phyloP scores from a whole-genome alignment of 495 filamentous ascomycete genomes.

The Podospora anserina region DNA sequence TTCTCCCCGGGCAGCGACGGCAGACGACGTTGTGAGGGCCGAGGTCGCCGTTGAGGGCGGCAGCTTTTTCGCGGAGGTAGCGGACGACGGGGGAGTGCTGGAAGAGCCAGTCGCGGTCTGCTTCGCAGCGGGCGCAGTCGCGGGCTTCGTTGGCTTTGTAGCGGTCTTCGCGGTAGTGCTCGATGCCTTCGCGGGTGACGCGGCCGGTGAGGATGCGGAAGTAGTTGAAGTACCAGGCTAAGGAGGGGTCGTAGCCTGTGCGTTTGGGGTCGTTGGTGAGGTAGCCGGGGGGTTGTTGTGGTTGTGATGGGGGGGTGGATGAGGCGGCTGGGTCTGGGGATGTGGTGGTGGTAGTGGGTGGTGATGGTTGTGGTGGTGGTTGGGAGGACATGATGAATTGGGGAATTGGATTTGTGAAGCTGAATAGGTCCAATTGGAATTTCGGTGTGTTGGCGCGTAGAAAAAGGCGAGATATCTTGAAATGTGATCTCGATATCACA shows the following conservation, averaged over 20 bases:
- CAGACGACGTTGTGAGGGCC: conserved; percentile 75
- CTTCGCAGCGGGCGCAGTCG: conserved; percentile 76
- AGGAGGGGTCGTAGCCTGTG: conserved; percentile 60
- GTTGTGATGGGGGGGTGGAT: conserved; percentile 7
- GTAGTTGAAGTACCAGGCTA: conserved; percentile 69
- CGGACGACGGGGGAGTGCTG: conserved; percentile 78
- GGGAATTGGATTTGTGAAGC: neutral
- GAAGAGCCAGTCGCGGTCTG: conserved; percentile 73
- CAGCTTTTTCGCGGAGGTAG: conserved; percentile 76
- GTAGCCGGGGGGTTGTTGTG: conserved; percentile 21
- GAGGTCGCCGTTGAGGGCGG: conserved; percentile 70
- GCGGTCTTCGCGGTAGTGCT: conserved; percentile 65
- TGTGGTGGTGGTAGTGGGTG: conserved; percentile 11
- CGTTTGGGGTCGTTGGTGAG: conserved; percentile 48
- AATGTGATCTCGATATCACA: neutral
- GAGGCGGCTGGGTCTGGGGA: conserved; percentile 13
- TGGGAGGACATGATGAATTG: neutral
- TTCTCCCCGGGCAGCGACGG: conserved; percentile 60
- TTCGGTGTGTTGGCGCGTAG: neutral
- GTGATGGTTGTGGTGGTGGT: conserved; percentile 10
- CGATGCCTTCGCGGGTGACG: conserved; percentile 63
- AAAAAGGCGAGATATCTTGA: neutral
- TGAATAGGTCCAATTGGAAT: neutral
- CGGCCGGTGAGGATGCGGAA: conserved; percentile 71
- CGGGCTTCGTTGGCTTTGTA: conserved; percentile 63